Base-by-base conservation (phyloP, 805 yeast genomes). In the Naumovozyma castellii region DNA sequence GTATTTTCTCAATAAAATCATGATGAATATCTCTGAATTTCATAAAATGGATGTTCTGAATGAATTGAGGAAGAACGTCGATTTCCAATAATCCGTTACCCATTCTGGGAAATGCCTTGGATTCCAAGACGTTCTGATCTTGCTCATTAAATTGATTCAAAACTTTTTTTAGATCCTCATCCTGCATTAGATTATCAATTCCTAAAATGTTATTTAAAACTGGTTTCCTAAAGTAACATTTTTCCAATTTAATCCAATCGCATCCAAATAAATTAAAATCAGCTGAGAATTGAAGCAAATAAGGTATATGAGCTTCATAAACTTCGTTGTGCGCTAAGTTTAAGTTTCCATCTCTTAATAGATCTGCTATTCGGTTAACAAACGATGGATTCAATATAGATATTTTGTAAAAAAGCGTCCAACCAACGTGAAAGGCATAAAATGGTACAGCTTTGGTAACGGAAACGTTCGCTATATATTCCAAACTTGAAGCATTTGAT, bases 231-330 rank as follows among this genome's bases (percentile, higher is more conserved):
- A 82, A 80, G 45, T 62, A 71, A 18, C 73, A 61, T 3, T 62
- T 47, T 2, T 56, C 50, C 1, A 80, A 41, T 14, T 69, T 62
- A 17, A 88, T 43, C 90, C 94, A 84, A 4, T 80, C 78, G 58
- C 96, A 84, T 1, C 95, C 94, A 54, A 71, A 84, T 22, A 90
- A 59, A 53, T 90, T 88, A 60, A 72, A 86, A 54, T 92, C 98
- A 0, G 83, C 68, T 19, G 85, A 57, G 53, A 90, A 86, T 53
- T 92, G 97, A 5, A 85, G 58, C 1, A 74, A 53, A 49, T 68
- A 81, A 0, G 95, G 87, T 10, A 90, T 69, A 53, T 92, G 97
- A 0, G 87, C 68, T 52, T 92, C 98, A 56, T 66, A 84, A 0
- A 79, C 75, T 35, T 77, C 79, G 12, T 64, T 46, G 0, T 51